Evolutionary conservation across 148 eudicot species (phyloP).

Genomic region (Amaranthus palmeri): DNA sequence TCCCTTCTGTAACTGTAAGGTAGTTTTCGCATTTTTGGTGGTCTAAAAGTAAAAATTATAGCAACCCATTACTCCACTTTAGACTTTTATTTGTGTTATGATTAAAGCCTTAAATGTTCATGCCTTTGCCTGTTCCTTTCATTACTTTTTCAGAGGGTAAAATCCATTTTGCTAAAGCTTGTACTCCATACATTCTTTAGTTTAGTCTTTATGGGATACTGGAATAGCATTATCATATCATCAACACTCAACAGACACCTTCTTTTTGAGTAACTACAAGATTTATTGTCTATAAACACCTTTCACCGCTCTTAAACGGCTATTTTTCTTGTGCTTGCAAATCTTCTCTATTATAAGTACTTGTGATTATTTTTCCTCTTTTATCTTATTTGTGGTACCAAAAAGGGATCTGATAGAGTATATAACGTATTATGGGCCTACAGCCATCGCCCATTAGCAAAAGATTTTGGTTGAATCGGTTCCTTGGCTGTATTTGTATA

Average conservation of each 20-base stretch:
- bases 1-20: conserved; percentile 16
- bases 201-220: not conserved
- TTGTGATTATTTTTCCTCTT: not conserved
- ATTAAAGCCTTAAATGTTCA: too few relatives aligned
- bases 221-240: not conserved
- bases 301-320: not conserved
- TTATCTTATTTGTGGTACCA: not conserved
- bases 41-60: too few relatives aligned
- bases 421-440: too few relatives aligned
- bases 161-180: too few relatives aligned
- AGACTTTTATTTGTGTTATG: too few relatives aligned
- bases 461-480: too few relatives aligned
- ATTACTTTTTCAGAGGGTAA: too few relatives aligned
- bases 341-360: not conserved
- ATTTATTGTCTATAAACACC: conserved; percentile 32
- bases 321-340: not conserved
- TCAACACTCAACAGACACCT: not conserved
- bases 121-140: not conserved
- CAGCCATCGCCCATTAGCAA: too few relatives aligned
- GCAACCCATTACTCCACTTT: too few relatives aligned
- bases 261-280: conserved; percentile 2
- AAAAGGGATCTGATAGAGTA: not conserved
- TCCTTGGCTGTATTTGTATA: too few relatives aligned
- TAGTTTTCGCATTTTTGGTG: conserved; percentile 3
- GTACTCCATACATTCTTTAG: too few relatives aligned